Evolutionary conservation across 192 early-diverging fungal genomes (phyloP), one percentile per base, ranked within the genome.

Genomic region (Chytriomyces confervae): DNA sequence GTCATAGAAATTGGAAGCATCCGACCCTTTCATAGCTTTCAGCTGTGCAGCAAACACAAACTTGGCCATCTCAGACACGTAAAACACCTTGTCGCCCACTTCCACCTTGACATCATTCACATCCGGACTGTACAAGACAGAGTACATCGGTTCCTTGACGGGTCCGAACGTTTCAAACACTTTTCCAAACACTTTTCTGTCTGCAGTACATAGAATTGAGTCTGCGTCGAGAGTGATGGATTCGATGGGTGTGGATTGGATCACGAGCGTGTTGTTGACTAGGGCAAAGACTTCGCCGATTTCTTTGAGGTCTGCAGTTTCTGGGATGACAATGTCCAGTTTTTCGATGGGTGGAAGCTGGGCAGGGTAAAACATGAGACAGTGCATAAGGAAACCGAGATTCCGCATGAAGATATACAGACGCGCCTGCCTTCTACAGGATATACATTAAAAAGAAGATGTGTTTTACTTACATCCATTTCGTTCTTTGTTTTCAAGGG

Each of bases 131-230:
- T 95, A 95, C 13, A 93, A 86, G 13, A 99, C 87, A 16, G 90
- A 89, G 80, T 97, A 98, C 61, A 94, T 79, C 5, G 97, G 97
- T 45, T 87, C 83, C 2, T 84, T 75, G 0, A 99, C 92, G 8
- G 95, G 95, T 6, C 97, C 97, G 88, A 99, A 95, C 0, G 94
- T 95, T 66, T 99, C 97, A 85, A 91, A 96, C 11, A 64, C 47
- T 27, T 66, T 64, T 36, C 81, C 79, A 43, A 84, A 57, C 27
- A 83, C 72, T 48, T 64, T 81, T 68, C 90, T 81, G 24, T 94
- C 86, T 11, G 79, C 80, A n/a, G 87, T 86, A 0, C 90, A 86
- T 8, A 98, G 81, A 5, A 96, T 61, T 10, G 87, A 92, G 18
- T 93, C 97, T 0, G 83, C 73, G 77, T 98, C 96, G 36, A 99